phyloP scores from a whole-genome alignment of 345 rosid species.

The Aquilaria sinensis region DNA sequence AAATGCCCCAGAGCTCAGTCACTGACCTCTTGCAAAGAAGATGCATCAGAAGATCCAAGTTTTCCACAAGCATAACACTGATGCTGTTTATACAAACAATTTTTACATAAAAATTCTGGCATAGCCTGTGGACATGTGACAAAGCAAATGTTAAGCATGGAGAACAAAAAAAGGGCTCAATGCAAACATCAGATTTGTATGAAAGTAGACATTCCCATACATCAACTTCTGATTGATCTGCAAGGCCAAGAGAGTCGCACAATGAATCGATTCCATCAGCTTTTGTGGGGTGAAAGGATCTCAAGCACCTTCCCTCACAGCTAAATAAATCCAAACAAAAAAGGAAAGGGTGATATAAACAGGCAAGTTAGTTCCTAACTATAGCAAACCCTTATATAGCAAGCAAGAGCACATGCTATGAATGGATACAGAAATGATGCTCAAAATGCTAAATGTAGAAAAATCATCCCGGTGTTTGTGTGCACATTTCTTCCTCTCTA shows the following conservation, averaged over 20 bases:
- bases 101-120: slow-evolving; percentile 40
- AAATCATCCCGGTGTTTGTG: no score
- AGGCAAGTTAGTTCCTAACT: not conserved
- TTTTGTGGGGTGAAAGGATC: slow-evolving; percentile 62
- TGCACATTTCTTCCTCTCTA: no score
- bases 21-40: slow-evolving; percentile 47
- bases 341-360: not conserved
- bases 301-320: slow-evolving; percentile 68
- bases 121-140: slow-evolving; percentile 36
- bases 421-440: no score
- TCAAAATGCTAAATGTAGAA: no score
- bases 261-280: slow-evolving; percentile 25
- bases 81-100: slow-evolving; percentile 48
- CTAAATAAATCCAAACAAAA: slow-evolving; percentile 25
- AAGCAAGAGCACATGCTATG: no score
- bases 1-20: not conserved
- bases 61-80: slow-evolving; percentile 72
- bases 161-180: slow-evolving; percentile 2
- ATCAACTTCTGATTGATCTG: slow-evolving; percentile 28
- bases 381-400: not conserved
- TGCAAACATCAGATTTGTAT: slow-evolving; percentile 1
- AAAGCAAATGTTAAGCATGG: slow-evolving; percentile 1
- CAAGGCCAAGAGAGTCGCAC: slow-evolving; percentile 58
- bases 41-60: slow-evolving; percentile 50
- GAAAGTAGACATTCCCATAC: slow-evolving; percentile 28